Conservation (phyloP, 164 flowering plant species). For the Litsea cubeba region DNA sequence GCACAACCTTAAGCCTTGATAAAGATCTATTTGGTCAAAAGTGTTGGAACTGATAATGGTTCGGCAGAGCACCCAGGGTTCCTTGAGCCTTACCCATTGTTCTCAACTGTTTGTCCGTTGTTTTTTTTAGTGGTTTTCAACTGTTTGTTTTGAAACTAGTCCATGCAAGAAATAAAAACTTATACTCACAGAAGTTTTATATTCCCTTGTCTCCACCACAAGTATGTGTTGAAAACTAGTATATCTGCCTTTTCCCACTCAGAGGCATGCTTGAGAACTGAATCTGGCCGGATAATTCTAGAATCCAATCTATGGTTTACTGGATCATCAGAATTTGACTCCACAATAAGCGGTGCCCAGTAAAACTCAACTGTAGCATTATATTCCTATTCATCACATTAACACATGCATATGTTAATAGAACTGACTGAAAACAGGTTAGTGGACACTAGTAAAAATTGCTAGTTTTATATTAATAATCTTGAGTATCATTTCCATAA, state of each 20-base stretch:
- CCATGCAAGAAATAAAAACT: background rate
- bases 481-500: background rate
- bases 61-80: background rate
- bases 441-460: background rate
- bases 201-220: conserved; percentile 99
- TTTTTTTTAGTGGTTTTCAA: background rate
- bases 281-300: conserved; percentile 78
- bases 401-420: background rate
- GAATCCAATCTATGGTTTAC: conserved; percentile 78
- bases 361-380: conserved; percentile 90
- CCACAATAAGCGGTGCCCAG: conserved; percentile 94
- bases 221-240: conserved; percentile 77
- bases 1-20: background rate
- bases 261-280: conserved; percentile 64
- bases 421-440: background rate
- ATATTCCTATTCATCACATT: conserved; percentile 38
- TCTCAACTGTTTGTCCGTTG: background rate
- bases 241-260: conserved; percentile 90
- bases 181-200: conserved; percentile 71
- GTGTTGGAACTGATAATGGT: background rate
- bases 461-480: background rate
- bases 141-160: background rate
- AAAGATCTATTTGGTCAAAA: background rate
- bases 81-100: background rate
- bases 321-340: conserved; percentile 88